Evolutionary conservation across 768 basidiomycete genomes (phyloP), one percentile per base, ranked within the genome.

Genomic region (Lentinula sp.): DNA sequence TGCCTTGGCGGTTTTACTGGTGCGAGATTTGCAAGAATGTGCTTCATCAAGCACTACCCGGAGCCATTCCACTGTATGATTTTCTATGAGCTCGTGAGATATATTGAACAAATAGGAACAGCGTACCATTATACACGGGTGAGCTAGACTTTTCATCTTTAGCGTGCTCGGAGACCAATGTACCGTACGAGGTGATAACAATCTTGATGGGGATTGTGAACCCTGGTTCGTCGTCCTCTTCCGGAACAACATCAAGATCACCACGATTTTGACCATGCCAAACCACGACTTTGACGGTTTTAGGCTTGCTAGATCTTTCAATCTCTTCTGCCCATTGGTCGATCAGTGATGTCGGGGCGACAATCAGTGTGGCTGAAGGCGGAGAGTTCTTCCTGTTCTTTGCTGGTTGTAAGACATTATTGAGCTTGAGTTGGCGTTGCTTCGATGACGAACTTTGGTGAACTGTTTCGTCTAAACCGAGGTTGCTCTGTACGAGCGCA

Each of bases 301-400:
- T 88, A 42, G 86, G 77, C 66, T 83, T 84, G 65, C 91, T 90
- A 37, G 90, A 91, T n/a, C 91, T 84, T 67, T 85, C 77, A n/a
- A 98, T 76, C 69, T 98, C 96, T 46, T 90, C 86, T n/a, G 85
- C 80, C 96, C 96, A 98, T 70, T 98, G 96, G n/a, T 81, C 75
- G 4, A 98, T 78, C 39, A 98, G 77, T 9, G 93, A 94, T 5
- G 95, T 91, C 1, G 96, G 96, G 13, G 93, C 93, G 33, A 50
- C 60, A 39, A 90, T 81, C 1, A 90, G 75, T 3, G 88, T 90
- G 0, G 84, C 82, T 2, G 69, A 72, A 45, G 60, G 60, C 16
- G 51, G 42, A 13, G 13, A 68, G 56, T 61, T 56, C 60, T 75
- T 76, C 13, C 74, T 73, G 35, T 70, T 65, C 6, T 73, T 66